Conservation (phyloP, 164 flowering plant species). For the Taxillus chinensis region DNA sequence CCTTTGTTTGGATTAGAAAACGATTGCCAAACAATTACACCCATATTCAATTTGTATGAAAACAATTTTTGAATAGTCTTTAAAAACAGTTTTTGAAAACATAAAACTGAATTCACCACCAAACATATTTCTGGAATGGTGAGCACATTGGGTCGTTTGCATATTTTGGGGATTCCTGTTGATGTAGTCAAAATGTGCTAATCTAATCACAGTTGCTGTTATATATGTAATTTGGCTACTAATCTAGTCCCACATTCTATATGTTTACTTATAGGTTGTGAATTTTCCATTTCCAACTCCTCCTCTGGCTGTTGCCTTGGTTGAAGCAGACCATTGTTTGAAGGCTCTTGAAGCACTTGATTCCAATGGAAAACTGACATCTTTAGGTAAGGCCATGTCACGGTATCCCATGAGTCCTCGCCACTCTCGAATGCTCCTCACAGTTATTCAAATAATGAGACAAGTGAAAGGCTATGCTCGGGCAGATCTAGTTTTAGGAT, state of each 20-base stretch:
- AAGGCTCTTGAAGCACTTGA: slow-evolving; percentile 84
- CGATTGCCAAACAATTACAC: too few relatives aligned
- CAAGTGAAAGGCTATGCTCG: slow-evolving; percentile 28
- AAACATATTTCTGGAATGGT: too few relatives aligned
- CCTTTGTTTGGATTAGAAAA: too few relatives aligned
- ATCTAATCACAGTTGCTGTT: too few relatives aligned
- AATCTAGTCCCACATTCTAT: background rate
- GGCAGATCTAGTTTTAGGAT: slow-evolving; percentile 65
- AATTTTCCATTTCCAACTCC: slow-evolving; percentile 98
- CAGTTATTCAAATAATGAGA: slow-evolving; percentile 61
- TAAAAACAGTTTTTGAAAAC: too few relatives aligned
- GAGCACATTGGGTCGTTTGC: too few relatives aligned
- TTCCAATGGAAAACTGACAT: slow-evolving; percentile 51
- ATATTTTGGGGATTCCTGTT: too few relatives aligned
- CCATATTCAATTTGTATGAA: too few relatives aligned
- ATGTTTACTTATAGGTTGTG: slow-evolving; percentile 28
- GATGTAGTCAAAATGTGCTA: too few relatives aligned
- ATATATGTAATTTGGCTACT: too few relatives aligned
- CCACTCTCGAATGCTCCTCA: slow-evolving; percentile 92
- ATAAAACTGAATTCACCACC: too few relatives aligned
- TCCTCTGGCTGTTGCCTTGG: slow-evolving; percentile 52
- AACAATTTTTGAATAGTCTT: too few relatives aligned
- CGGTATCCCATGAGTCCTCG: slow-evolving; percentile 94
- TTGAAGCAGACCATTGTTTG: slow-evolving; percentile 75
- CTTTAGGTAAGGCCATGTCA: slow-evolving; percentile 84